phyloP scores from a whole-genome alignment of 1,284 basidiomycete genomes.

The Apiotrichum montevideense region DNA sequence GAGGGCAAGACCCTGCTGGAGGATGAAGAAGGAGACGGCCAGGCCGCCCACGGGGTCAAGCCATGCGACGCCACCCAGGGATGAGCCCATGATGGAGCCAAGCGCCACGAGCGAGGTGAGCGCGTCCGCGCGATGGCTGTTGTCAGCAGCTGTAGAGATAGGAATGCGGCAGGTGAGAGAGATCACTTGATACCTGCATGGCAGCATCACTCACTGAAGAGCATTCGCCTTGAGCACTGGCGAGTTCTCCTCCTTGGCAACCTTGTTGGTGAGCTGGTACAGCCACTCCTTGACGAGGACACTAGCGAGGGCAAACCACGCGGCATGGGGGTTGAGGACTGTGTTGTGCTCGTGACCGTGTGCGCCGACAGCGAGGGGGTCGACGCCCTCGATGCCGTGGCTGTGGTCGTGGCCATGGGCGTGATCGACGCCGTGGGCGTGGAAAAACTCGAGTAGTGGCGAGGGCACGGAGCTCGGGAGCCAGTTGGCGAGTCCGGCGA shows the following conservation, averaged over 20 bases:
- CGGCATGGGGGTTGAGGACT: constrained; percentile 84
- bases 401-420: constrained; percentile 26
- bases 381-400: background rate
- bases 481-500: constrained; percentile 31
- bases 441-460: constrained; percentile 46
- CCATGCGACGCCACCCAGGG: constrained; percentile 71
- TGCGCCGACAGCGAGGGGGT: constrained; percentile 2
- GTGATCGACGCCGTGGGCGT: constrained; percentile 51
- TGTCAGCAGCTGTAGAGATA: constrained; percentile 1
- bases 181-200: no score
- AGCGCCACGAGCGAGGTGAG: constrained; percentile 83
- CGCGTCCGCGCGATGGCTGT: constrained; percentile 88
- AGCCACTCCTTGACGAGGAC: constrained; percentile 87
- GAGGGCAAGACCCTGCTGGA: constrained; percentile 72
- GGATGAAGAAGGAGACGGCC: constrained; percentile 80
- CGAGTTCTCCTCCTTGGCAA: constrained; percentile 82
- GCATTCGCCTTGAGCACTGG: constrained; percentile 89
- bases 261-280: constrained; percentile 76
- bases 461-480: constrained; percentile 43
- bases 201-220: constrained; percentile 48
- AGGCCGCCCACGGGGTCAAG: constrained; percentile 92
- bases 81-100: constrained; percentile 77
- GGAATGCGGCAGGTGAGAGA: no score
- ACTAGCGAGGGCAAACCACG: constrained; percentile 84
- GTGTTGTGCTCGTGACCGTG: constrained; percentile 32